Evolutionary conservation across 352 stramenopile genomes (phyloP).

Genomic region (Phytophthora kernoviae): DNA sequence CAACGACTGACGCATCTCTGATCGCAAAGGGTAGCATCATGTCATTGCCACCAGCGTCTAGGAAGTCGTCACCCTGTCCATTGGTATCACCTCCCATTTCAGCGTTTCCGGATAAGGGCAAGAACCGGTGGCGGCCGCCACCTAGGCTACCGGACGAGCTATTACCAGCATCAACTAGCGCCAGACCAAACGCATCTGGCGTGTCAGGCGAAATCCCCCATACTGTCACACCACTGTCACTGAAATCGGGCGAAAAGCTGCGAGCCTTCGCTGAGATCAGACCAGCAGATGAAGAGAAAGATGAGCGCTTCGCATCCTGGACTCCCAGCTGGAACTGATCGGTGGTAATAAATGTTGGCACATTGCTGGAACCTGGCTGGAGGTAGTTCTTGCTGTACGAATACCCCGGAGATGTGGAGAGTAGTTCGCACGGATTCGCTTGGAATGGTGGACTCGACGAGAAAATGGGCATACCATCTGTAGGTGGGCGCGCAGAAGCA

Average conservation of each 20-base stretch:
- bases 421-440: constrained; percentile 65
- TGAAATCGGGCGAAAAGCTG: constrained; percentile 67
- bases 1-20: constrained; percentile 33
- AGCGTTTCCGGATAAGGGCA: constrained; percentile 37
- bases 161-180: constrained; percentile 38
- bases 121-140: constrained; percentile 43
- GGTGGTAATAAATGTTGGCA: constrained; percentile 64
- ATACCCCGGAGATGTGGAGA: constrained; percentile 77
- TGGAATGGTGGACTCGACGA: constrained; percentile 66
- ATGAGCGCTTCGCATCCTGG: constrained; percentile 19
- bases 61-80: constrained; percentile 21
- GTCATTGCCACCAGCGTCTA: constrained; percentile 30
- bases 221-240: constrained; percentile 53
- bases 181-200: constrained; percentile 65
- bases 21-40: constrained; percentile 77
- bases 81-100: constrained; percentile 5
- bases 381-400: constrained; percentile 76
- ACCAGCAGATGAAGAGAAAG: constrained; percentile 18
- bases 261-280: constrained; percentile 37
- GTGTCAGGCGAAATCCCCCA: constrained; percentile 77
- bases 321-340: constrained; percentile 49
- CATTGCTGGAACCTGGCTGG: constrained; percentile 41
- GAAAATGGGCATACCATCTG: constrained; percentile 37
- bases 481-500: constrained; percentile 1
- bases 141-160: constrained; percentile 3